These are phyloP conservation scores for Nidula niveotomentosa DNA, from an alignment of 1,284 basidiomycete species.

Conservation along the genomic window DNA sequence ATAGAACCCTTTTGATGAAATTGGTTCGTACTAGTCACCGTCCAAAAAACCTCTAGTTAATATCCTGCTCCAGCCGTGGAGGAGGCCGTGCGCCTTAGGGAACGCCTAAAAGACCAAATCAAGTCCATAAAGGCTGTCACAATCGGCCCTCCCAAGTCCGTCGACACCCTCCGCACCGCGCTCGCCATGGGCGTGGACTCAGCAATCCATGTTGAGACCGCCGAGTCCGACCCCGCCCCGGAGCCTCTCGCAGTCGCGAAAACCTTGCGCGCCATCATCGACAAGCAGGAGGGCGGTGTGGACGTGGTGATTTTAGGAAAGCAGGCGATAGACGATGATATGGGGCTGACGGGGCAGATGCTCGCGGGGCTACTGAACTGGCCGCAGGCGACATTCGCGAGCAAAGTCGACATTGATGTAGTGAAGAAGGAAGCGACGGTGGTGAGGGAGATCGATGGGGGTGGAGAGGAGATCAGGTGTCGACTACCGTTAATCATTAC, in stretches of 20 bases:
- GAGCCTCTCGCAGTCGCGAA: constrained; percentile 91
- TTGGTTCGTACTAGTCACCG: constrained; percentile 59
- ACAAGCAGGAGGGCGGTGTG: constrained; percentile 54
- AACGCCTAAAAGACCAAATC: constrained; percentile 75
- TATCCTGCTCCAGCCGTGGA: constrained; percentile 77
- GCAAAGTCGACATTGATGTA: constrained; percentile 81
- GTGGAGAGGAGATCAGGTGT: constrained; percentile 82
- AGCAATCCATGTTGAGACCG: constrained; percentile 88
- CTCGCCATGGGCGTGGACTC: constrained; percentile 98
- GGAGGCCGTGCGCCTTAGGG: constrained; percentile 93
- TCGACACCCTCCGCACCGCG: constrained; percentile 92
- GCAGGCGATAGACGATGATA: constrained; percentile 98
- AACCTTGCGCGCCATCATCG: constrained; percentile 77
- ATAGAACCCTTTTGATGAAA: constrained; percentile 96
- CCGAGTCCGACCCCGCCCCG: constrained; percentile 69
- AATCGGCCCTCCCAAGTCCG: constrained; percentile 89
- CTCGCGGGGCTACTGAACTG: constrained; percentile 91
- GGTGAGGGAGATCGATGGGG: constrained; percentile 94
- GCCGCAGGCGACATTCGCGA: constrained; percentile 96
- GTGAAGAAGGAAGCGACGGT: constrained; percentile 72
- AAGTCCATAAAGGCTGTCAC: constrained; percentile 90
- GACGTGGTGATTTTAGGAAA: constrained; percentile 98
- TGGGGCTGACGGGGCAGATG: constrained; percentile 98
- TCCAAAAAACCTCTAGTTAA: neutral
- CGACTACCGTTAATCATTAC: constrained; percentile 88